These are phyloP conservation scores for Senna siamea DNA, from an alignment of 306 rosid genomes.

Conservation along the genomic window DNA sequence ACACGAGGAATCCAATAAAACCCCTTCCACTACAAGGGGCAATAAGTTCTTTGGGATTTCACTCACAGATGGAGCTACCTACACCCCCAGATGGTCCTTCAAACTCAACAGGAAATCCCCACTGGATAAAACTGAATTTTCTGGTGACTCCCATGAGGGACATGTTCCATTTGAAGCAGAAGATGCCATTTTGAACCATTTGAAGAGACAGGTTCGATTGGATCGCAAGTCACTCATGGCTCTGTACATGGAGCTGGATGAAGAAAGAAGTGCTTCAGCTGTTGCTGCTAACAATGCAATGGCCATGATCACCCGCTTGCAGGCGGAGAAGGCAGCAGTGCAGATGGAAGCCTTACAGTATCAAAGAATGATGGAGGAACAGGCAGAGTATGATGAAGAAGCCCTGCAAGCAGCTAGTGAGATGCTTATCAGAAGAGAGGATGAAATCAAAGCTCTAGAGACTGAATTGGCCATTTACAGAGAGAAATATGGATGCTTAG, in stretches of 20 bases:
- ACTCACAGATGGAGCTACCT: conserved; percentile 62
- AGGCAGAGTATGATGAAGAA: conserved; percentile 93
- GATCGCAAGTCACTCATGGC: conserved; percentile 84
- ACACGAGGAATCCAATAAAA: conserved; percentile 53
- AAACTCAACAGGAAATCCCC: conserved; percentile 59
- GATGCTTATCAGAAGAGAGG: conserved; percentile 70
- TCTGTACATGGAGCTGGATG: conserved; percentile 89
- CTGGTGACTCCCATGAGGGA: conserved; percentile 53
- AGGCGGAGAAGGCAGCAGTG: conserved; percentile 88
- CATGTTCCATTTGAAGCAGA: conserved; percentile 48
- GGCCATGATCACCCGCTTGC: conserved; percentile 97
- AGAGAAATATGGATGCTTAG: conserved; percentile 57
- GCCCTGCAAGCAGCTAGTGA: conserved; percentile 76
- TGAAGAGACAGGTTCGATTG: conserved; percentile 71
- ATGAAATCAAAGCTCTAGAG: conserved; percentile 63
- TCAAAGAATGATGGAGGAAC: conserved; percentile 99
- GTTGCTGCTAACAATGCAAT: conserved; percentile 96
- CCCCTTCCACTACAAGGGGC: conserved; percentile 56
- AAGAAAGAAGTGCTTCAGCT: conserved; percentile 95
- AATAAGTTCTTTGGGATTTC: conserved; percentile 81
- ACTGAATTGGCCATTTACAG: conserved; percentile 69
- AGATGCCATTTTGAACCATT: conserved; percentile 51
- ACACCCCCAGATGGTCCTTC: conserved; percentile 67
- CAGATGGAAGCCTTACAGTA: conserved; percentile 98
- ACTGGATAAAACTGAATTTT: conserved; percentile 55